Conservation (phyloP, 2,329 filamentous ascomycete species). For the Aspergillus fumigatus region DNA sequence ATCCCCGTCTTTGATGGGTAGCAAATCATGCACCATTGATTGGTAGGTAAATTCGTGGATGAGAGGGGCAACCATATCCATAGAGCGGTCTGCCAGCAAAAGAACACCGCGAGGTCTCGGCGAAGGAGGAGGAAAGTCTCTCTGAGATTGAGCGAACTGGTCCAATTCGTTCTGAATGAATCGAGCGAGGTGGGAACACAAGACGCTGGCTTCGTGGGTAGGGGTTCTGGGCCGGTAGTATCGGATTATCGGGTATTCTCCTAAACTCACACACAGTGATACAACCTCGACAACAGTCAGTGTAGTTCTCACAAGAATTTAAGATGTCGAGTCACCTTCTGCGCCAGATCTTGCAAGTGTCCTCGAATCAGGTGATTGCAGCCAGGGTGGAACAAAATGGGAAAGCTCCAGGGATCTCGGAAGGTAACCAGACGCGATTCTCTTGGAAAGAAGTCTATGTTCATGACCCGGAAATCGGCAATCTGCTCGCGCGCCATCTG, state of each 20-base stretch:
- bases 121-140: constrained; percentile 70
- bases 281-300: constrained; percentile 57
- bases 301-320: neutral
- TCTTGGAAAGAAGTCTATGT: constrained; percentile 82
- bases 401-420: constrained; percentile 92
- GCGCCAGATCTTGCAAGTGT: constrained; percentile 79
- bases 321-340: constrained; percentile 60
- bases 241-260: constrained; percentile 87
- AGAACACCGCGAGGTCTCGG: constrained; percentile 76
- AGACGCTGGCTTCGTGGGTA: constrained; percentile 78
- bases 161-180: constrained; percentile 92
- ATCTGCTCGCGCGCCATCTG: constrained; percentile 67
- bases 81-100: constrained; percentile 82
- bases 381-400: constrained; percentile 80
- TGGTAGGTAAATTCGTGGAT: constrained; percentile 98
- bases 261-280: constrained; percentile 82
- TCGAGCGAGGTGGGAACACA: constrained; percentile 81
- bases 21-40: constrained; percentile 91
- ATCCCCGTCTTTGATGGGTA: constrained; percentile 82
- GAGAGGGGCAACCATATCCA: constrained; percentile 84
- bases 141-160: constrained; percentile 77
- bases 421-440: constrained; percentile 92
- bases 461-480: constrained; percentile 73
- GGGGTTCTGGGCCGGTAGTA: constrained; percentile 77
- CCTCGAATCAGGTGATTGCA: constrained; percentile 79